Evolutionary conservation across 2,329 filamentous ascomycete species (phyloP).

Genomic region (Aureobasidium leucospermi): DNA sequence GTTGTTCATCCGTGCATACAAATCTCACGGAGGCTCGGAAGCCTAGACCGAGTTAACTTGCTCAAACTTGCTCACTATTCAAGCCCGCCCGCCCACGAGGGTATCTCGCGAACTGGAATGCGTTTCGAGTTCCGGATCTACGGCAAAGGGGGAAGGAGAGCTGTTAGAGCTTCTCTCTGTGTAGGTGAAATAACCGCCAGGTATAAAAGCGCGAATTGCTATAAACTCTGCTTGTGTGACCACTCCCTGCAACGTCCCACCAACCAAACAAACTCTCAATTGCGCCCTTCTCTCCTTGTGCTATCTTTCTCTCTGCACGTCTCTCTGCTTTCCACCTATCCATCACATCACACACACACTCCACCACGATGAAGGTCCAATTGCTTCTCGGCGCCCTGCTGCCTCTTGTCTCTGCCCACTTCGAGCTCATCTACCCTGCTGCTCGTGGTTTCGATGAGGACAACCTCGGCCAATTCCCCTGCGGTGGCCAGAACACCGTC

Average conservation of each 20-base stretch:
- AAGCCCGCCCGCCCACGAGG: not conserved
- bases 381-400: constrained; percentile 33
- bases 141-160: not conserved
- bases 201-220: not conserved
- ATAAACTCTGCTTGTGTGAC: constrained; percentile 10
- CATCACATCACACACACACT: not conserved
- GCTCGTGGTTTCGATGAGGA: constrained; percentile 44
- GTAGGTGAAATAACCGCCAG: not conserved
- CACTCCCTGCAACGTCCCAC: constrained; percentile 1
- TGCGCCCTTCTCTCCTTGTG: not conserved
- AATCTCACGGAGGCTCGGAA: not conserved
- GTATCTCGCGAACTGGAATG: not conserved
- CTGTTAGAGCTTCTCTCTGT: not conserved
- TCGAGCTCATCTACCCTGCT: constrained; percentile 46
- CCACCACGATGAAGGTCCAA: constrained; percentile 24
- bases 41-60: constrained; percentile 12
- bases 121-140: not conserved
- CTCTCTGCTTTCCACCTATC: not conserved
- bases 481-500: constrained; percentile 43
- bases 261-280: not conserved
- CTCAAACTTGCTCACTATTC: not conserved
- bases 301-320: not conserved
- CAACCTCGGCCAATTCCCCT: constrained; percentile 40
- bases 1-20: not conserved
- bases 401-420: constrained; percentile 47